These are phyloP conservation scores for Anthostomella pinea DNA, from an alignment of 2,329 filamentous ascomycete species.

Conservation along the genomic window DNA sequence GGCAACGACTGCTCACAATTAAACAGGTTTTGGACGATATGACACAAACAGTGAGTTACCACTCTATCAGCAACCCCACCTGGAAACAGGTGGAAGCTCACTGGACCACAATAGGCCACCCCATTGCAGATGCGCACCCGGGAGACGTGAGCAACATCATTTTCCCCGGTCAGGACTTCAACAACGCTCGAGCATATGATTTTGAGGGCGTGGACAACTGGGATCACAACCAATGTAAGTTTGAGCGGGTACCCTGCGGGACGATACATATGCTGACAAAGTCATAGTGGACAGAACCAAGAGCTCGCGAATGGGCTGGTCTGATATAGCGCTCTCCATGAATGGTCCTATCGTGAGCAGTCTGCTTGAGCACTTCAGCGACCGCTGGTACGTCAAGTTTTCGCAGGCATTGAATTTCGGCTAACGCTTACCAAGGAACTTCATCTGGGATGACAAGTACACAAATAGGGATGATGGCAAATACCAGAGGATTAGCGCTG, in stretches of 20 bases:
- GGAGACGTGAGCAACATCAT: conserved; percentile 71
- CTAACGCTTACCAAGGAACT: conserved; percentile 56
- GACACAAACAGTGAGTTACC: conserved; percentile 67
- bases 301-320: conserved; percentile 89
- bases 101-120: conserved; percentile 51
- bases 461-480: conserved; percentile 47
- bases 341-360: conserved; percentile 73
- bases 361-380: conserved; percentile 73
- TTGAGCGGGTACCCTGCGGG: too few relatives aligned
- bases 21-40: conserved; percentile 72
- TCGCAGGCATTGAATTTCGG: background rate
- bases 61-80: background rate
- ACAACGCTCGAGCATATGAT: conserved; percentile 82
- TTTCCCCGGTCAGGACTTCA: conserved; percentile 90
- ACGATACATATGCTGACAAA: background rate
- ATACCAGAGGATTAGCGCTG: conserved; percentile 37
- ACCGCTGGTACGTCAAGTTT: conserved; percentile 63
- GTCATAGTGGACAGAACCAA: conserved; percentile 66
- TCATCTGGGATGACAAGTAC: conserved; percentile 84
- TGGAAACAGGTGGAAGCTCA: conserved; percentile 5
- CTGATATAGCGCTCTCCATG: conserved; percentile 76
- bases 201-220: conserved; percentile 75
- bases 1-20: conserved; percentile 19
- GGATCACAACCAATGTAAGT: conserved; percentile 73
- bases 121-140: conserved; percentile 81